These are phyloP conservation scores for Trichoderma gamsii DNA, from an alignment of 495 filamentous ascomycete genomes.

Conservation along the genomic window DNA sequence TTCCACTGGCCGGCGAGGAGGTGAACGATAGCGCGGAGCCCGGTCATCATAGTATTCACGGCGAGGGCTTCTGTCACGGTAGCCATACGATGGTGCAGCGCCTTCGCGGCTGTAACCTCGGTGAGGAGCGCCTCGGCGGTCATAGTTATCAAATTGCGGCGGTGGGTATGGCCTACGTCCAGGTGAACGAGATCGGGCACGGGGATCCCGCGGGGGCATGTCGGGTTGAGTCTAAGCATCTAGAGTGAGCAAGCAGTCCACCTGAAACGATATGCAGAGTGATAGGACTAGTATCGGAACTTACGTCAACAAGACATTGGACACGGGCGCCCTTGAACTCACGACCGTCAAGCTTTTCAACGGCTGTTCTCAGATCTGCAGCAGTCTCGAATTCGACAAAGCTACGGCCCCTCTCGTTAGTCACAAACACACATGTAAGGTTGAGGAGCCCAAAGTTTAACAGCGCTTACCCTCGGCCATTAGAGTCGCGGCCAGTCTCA, in stretches of 20 bases:
- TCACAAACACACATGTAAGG: slow-evolving; percentile 23
- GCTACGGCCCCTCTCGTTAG: slow-evolving; percentile 39
- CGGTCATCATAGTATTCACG: slow-evolving; percentile 82
- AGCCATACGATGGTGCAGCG: slow-evolving; percentile 54
- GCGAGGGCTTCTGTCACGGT: slow-evolving; percentile 76
- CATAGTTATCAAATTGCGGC: slow-evolving; percentile 60
- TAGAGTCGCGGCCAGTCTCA: slow-evolving; percentile 87
- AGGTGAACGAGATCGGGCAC: slow-evolving; percentile 67
- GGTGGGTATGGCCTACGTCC: slow-evolving; percentile 56
- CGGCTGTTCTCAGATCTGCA: slow-evolving; percentile 78
- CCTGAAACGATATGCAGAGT: neutral
- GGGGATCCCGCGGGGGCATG: slow-evolving; percentile 54
- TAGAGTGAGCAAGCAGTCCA: slow-evolving; percentile 10
- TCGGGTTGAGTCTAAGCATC: slow-evolving; percentile 49
- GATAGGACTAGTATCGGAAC: slow-evolving; percentile 21
- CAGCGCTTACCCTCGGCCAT: slow-evolving; percentile 78
- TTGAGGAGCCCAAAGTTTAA: neutral
- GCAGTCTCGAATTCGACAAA: slow-evolving; percentile 97
- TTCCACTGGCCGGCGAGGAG: slow-evolving; percentile 67
- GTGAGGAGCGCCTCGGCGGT: slow-evolving; percentile 70
- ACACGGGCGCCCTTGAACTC: slow-evolving; percentile 88
- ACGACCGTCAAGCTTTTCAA: slow-evolving; percentile 84
- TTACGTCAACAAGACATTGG: slow-evolving; percentile 78
- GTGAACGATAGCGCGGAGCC: slow-evolving; percentile 63
- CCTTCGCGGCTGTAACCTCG: slow-evolving; percentile 62